A percentile compares a stretch with the other conserved stretches of the same genome.
These are phyloP conservation scores for Cryptosporidium muris DNA, from an alignment of 169 alveolate genomes.

Conservation along the genomic window DNA sequence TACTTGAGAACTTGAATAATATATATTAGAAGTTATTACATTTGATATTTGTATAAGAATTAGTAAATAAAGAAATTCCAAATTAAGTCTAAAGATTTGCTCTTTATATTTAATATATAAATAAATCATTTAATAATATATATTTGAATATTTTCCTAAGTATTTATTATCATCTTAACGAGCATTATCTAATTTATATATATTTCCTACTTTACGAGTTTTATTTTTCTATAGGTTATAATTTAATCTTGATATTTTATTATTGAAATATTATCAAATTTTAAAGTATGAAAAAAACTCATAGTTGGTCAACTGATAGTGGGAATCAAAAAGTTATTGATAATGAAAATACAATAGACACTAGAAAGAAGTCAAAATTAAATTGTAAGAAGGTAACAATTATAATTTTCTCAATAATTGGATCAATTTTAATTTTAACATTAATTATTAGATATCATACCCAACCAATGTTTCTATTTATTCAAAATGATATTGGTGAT, in stretches of 20 bases:
- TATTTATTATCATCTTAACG: background rate
- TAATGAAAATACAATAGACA: background rate
- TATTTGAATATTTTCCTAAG: too few species aligned
- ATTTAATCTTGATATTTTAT: background rate
- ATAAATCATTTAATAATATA: too few species aligned
- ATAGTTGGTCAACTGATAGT: background rate
- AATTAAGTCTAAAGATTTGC: too few species aligned
- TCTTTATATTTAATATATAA: too few species aligned
- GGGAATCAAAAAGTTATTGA: background rate
- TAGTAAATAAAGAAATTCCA: too few species aligned
- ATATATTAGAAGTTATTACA: conserved; percentile 9
- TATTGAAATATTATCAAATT: background rate
- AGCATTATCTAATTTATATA: background rate
- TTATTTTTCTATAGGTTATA: background rate
- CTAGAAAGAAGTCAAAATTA: background rate
- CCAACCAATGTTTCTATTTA: conserved; percentile 18
- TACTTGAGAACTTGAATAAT: conserved; percentile 32
- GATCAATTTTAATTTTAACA: conserved; percentile 8
- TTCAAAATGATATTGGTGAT: conserved; percentile 9
- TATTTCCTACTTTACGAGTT: background rate
- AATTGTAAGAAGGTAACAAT: background rate
- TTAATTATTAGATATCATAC: background rate
- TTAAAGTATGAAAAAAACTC: background rate
- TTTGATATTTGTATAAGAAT: background rate
- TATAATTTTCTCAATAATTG: background rate